These are phyloP conservation scores for Macrophomina tecta DNA, from an alignment of 2,329 filamentous ascomycete species.

Conservation along the genomic window DNA sequence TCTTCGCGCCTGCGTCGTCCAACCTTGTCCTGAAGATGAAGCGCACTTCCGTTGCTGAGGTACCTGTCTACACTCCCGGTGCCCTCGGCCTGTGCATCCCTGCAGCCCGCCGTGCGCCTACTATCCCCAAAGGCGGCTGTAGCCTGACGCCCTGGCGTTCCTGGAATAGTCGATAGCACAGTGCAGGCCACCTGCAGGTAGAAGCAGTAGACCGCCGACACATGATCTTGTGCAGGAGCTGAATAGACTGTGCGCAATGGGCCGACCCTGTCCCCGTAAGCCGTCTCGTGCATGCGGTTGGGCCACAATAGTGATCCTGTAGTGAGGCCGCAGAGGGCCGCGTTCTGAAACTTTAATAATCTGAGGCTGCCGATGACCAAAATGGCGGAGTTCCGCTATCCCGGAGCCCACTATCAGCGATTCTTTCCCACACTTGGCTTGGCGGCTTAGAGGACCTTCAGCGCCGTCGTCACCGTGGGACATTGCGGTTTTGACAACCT, in stretches of 20 bases:
- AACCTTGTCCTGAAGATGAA: slow-evolving; percentile 5
- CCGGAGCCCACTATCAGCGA: not conserved
- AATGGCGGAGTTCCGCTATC: not conserved
- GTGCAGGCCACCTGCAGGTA: slow-evolving; percentile 12
- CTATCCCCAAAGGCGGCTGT: not conserved
- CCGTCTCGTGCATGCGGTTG: slow-evolving; percentile 1
- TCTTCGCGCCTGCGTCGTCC: not conserved
- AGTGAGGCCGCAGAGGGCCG: slow-evolving; percentile 3
- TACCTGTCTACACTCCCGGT: not conserved
- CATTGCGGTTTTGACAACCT: not conserved
- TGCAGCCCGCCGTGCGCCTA: not conserved
- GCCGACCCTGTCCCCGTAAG: not conserved
- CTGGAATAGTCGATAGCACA: not conserved
- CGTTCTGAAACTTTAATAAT: not conserved
- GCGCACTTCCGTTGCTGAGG: slow-evolving; percentile 8
- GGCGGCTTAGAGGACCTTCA: too few species aligned
- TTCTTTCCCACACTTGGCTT: too few species aligned
- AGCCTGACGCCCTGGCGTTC: slow-evolving; percentile 1
- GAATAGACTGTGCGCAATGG: not conserved
- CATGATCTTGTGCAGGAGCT: slow-evolving; percentile 16
- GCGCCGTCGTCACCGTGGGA: not conserved
- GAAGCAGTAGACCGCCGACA: not conserved
- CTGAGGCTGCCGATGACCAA: not conserved
- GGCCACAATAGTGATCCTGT: not conserved
- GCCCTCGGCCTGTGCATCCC: not conserved